Evolutionary conservation across 148 eudicot species (phyloP).

Genomic region (Fagopyrum homotropicum): DNA sequence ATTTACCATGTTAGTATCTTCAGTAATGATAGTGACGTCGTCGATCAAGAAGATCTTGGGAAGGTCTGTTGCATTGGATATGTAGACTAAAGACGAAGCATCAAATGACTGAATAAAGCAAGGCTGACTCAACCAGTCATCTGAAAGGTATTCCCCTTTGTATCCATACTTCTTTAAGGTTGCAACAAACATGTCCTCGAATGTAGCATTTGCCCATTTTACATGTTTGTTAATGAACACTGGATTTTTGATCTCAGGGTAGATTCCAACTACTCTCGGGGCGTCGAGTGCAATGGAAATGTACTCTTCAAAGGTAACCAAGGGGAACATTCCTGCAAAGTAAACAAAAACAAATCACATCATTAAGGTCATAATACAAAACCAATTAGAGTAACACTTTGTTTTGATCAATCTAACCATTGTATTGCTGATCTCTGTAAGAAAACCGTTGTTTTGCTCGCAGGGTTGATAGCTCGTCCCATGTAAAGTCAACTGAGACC

Average conservation of each 20-base stretch:
- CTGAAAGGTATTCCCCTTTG: slow-evolving; percentile 72
- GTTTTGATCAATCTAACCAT: slow-evolving; percentile 42
- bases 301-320: slow-evolving; percentile 89
- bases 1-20: slow-evolving; percentile 88
- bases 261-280: slow-evolving; percentile 86
- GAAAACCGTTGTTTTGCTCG: slow-evolving; percentile 67
- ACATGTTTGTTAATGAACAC: slow-evolving; percentile 78
- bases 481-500: slow-evolving; percentile 68
- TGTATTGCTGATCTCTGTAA: slow-evolving; percentile 81
- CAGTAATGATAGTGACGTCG: slow-evolving; percentile 49
- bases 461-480: slow-evolving; percentile 70
- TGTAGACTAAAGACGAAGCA: slow-evolving; percentile 66
- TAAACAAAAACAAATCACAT: background rate
- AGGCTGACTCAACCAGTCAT: slow-evolving; percentile 81
- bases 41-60: slow-evolving; percentile 83
- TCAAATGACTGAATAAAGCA: slow-evolving; percentile 95
- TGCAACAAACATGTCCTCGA: slow-evolving; percentile 74
- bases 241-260: slow-evolving; percentile 97
- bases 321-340: slow-evolving; percentile 67
- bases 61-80: slow-evolving; percentile 67
- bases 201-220: slow-evolving; percentile 67
- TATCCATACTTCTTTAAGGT: slow-evolving; percentile 78
- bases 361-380: background rate
- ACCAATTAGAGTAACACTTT: background rate
- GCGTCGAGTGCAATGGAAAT: slow-evolving; percentile 89